These are phyloP conservation scores for Sphaerosporella brunnea DNA, from an alignment of 495 filamentous ascomycete genomes.

Conservation along the genomic window DNA sequence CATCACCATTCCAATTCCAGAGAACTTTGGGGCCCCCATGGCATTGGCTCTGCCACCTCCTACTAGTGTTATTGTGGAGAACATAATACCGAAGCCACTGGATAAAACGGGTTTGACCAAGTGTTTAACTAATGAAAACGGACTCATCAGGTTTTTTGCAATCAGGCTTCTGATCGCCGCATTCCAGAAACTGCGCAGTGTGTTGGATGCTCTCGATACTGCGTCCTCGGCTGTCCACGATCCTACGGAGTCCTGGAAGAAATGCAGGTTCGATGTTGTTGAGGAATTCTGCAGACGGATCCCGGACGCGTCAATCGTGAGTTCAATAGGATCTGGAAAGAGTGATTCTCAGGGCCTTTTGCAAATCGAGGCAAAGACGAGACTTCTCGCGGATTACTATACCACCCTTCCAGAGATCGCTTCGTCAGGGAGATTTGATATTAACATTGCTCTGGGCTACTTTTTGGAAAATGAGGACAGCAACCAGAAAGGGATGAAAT, in stretches of 20 bases:
- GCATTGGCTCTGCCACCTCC: conserved; percentile 48
- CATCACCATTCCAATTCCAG: conserved; percentile 54
- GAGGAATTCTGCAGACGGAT: conserved; percentile 62
- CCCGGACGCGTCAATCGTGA: conserved; percentile 37
- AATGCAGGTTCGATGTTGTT: conserved; percentile 32
- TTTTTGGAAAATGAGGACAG: conserved; percentile 10
- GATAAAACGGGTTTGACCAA: conserved; percentile 55
- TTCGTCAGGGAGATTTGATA: conserved; percentile 68
- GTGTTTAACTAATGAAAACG: conserved; percentile 56
- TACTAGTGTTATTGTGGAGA: conserved; percentile 58
- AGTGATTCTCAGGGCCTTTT: conserved; percentile 28
- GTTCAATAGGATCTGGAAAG: conserved; percentile 8
- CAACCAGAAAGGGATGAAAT: conserved; percentile 13
- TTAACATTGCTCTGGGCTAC: conserved; percentile 26
- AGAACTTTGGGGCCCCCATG: conserved; percentile 43
- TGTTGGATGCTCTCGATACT: conserved; percentile 37
- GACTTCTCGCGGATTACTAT: conserved; percentile 62
- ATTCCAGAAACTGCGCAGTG: conserved; percentile 54
- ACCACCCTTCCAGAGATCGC: conserved; percentile 63
- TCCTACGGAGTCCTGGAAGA: conserved; percentile 16
- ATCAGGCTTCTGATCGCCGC: conserved; percentile 58
- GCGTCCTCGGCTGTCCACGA: conserved; percentile 27
- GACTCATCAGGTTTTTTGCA: conserved; percentile 65
- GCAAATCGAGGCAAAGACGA: conserved; percentile 58
- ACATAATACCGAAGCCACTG: conserved; percentile 67